Conservation (phyloP, 1,284 basidiomycete genomes). For the Limonomyces culmigenus region DNA sequence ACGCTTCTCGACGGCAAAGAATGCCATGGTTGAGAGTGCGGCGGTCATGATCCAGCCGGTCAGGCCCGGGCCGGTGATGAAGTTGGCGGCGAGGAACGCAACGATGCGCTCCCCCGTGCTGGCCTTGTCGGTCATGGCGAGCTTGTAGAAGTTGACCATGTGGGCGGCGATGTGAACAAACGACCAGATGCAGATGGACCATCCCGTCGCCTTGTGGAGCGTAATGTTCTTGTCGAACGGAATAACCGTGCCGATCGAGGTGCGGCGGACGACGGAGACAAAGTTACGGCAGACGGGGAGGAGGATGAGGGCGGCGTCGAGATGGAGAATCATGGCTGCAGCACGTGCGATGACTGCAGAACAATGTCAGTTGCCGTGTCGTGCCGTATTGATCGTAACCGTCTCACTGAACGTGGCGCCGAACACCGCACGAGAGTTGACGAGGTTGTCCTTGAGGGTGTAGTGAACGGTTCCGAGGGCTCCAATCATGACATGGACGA, state of each 20-base stretch:
- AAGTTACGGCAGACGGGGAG: conserved; percentile 86
- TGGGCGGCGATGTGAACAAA: conserved; percentile 60
- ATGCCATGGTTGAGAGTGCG: conserved; percentile 61
- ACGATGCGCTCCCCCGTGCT: conserved; percentile 36
- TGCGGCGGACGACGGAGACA: conserved; percentile 68
- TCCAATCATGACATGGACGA: conserved; percentile 62
- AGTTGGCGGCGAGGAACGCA: conserved; percentile 62
- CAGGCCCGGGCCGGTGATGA: conserved; percentile 72
- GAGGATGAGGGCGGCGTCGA: conserved; percentile 81
- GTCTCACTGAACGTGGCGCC: conserved; percentile 61
- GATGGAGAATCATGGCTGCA: conserved; percentile 73
- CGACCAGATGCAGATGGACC: conserved; percentile 68
- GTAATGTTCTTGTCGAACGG: conserved; percentile 83
- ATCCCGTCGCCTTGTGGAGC: conserved; percentile 77
- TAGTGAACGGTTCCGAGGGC: conserved; percentile 66
- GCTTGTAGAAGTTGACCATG: conserved; percentile 64
- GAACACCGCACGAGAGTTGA: conserved; percentile 45
- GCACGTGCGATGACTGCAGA: conserved; percentile 59
- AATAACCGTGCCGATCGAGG: conserved; percentile 68
- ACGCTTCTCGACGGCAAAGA: conserved; percentile 65
- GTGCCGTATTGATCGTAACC: neutral
- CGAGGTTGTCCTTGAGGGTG: conserved; percentile 59
- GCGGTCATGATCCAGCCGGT: conserved; percentile 86
- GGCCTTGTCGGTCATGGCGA: conserved; percentile 38
- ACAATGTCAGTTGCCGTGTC: neutral